phyloP scores from a whole-genome alignment of 2,329 filamentous ascomycete species.

The Graphilbum fragrans region DNA sequence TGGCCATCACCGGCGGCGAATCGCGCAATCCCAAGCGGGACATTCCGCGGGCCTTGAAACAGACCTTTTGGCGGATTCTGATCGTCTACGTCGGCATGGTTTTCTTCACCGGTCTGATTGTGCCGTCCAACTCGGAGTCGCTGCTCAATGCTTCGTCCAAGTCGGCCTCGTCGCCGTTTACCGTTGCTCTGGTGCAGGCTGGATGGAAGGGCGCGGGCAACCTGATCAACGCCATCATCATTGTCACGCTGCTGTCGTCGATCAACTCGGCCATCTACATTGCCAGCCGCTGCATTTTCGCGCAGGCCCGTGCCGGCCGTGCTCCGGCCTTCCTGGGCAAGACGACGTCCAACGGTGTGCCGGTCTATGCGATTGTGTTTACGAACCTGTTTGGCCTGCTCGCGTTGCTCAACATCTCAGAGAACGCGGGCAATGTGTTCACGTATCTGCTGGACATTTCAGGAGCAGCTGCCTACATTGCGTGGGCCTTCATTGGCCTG shows the following conservation, averaged over 20 bases:
- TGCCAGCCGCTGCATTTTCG: slow-evolving; percentile 60
- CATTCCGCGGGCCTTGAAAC: slow-evolving; percentile 45
- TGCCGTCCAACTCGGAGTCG: slow-evolving; percentile 54
- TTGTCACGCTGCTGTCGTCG: slow-evolving; percentile 59
- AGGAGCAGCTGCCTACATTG: slow-evolving; percentile 56
- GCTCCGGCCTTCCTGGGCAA: slow-evolving; percentile 50
- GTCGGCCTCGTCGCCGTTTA: slow-evolving; percentile 47
- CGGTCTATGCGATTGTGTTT: slow-evolving; percentile 45
- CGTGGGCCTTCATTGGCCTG: slow-evolving; percentile 53
- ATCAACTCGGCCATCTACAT: slow-evolving; percentile 71
- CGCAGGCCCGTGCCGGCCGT: slow-evolving; percentile 62
- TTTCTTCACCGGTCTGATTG: slow-evolving; percentile 64
- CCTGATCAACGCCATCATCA: slow-evolving; percentile 66
- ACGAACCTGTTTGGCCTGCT: slow-evolving; percentile 54
- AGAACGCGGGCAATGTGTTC: slow-evolving; percentile 43
- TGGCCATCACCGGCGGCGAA: slow-evolving; percentile 52
- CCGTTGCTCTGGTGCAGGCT: slow-evolving; percentile 60
- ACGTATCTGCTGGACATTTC: slow-evolving; percentile 62
- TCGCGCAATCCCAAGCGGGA: slow-evolving; percentile 44
- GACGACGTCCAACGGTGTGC: slow-evolving; percentile 37
- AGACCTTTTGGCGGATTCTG: slow-evolving; percentile 49
- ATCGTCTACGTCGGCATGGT: slow-evolving; percentile 57
- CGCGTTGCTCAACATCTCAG: slow-evolving; percentile 18
- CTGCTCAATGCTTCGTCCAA: slow-evolving; percentile 19
- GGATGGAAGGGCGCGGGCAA: slow-evolving; percentile 63